Evolutionary conservation across 2,329 filamentous ascomycete species (phyloP), one percentile per base, ranked within the genome.

Genomic region (Massarina eburnea): DNA sequence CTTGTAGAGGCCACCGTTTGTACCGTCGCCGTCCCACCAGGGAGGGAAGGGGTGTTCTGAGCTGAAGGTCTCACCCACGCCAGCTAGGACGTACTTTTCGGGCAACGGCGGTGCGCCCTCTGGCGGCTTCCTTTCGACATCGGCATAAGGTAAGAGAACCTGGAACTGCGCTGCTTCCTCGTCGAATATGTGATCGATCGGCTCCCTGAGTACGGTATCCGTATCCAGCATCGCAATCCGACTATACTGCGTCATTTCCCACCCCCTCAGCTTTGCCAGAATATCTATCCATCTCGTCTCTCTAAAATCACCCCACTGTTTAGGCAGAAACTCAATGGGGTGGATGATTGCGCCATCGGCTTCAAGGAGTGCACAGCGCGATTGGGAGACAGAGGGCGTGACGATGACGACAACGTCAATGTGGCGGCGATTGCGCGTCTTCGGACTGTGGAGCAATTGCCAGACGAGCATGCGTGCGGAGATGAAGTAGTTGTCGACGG

Each of bases 331-430:
- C 5, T 69, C 58, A 3, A 68, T 61, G 39, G 63, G 60, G 19
- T 69, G 50, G 22, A 76, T 62, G 6, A 51, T 66, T 10, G 71
- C 73, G 8, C 73, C 72, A 46, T 74, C 71, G 35, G 49, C 47
- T 22, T 52, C 46, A 10, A 75, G 59, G 40, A 62, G 61, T 15
- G 61, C 52, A 18, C 59, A 55, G 7, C 41, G 34, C 3, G 38
- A 37, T 20, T 39, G 27, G n/a, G 47, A 20, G 18, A 48, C 45
- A 22, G 7, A 56, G 49, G 29, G 73, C 61, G 9, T 61, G 14
- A 73, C 55, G 17, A 74, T 64, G 35, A 75, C 49, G 46, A 73
- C 70, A 9, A 62, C 61, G n/a, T 72, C 68, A 30, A 42, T 35
- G 19, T 46, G 45, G 6, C 61, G 60, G 14, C 57, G 61, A 20